Evolutionary conservation across 1,284 basidiomycete genomes (phyloP).

Genomic region (Sporisorium scitamineum): DNA sequence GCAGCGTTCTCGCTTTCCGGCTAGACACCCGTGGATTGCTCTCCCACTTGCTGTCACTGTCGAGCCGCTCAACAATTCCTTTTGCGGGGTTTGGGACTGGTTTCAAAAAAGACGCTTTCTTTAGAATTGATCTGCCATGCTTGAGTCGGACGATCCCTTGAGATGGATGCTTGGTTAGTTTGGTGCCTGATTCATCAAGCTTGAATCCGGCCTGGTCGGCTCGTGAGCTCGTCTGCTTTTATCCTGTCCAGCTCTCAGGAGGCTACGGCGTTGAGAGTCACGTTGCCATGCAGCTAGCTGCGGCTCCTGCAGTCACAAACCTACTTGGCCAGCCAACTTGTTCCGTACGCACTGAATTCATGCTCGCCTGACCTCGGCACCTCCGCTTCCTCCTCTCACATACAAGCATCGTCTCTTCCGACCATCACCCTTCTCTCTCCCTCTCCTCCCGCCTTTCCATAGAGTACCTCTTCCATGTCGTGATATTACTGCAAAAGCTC

Average conservation of each 20-base stretch:
- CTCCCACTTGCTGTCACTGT: neutral
- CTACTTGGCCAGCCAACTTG: neutral
- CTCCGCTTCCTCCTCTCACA: neutral
- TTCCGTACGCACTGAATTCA: neutral
- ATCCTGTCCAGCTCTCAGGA: neutral
- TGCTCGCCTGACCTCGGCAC: neutral
- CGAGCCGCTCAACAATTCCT: neutral
- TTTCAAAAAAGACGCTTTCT: neutral
- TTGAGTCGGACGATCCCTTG: neutral
- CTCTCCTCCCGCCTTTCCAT: neutral
- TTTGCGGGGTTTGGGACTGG: neutral
- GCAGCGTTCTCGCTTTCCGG: neutral
- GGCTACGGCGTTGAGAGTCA: neutral
- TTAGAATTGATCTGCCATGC: neutral
- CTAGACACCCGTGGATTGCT: neutral
- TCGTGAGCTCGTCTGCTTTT: neutral
- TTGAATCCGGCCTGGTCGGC: neutral
- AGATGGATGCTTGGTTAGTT: neutral
- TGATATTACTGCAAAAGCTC: slow-evolving; percentile 9
- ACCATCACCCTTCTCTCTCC: neutral
- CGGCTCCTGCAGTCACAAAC: neutral
- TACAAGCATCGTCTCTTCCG: neutral
- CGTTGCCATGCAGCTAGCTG: slow-evolving; percentile 1
- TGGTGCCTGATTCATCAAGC: neutral
- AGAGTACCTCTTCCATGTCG: slow-evolving; percentile 10